phyloP scores from a whole-genome alignment of 148 eudicot genomes.

The Gaultheria prostrata region DNA sequence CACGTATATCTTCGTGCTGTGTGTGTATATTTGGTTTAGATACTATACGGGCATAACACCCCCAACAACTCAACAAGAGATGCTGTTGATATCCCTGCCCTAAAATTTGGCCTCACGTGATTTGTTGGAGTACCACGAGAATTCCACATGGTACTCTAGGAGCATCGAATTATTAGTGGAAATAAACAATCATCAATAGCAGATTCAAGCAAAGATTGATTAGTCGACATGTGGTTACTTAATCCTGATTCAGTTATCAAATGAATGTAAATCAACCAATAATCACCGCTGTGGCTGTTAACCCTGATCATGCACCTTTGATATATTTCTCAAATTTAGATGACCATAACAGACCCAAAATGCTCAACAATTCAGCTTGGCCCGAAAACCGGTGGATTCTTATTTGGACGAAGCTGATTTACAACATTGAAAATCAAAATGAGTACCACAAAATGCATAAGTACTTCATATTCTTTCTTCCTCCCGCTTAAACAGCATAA shows the following conservation, averaged over 20 bases:
- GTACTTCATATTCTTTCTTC: not conserved
- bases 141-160: not conserved
- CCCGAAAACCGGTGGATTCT: not conserved
- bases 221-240: not conserved
- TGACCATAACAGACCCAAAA: not conserved
- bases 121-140: not conserved
- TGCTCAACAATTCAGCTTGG: not conserved
- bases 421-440: not conserved
- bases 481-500: not conserved
- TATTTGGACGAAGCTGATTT: not conserved
- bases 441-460: not conserved
- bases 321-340: not conserved
- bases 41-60: too few species aligned
- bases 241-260: not conserved
- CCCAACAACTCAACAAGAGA: not conserved
- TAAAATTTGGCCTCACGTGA: not conserved
- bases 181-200: not conserved
- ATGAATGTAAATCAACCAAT: not conserved
- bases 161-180: not conserved
- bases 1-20: too few species aligned
- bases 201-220: not conserved
- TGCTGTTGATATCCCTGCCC: not conserved
- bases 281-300: not conserved
- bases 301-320: not conserved
- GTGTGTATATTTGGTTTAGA: too few species aligned